Evolutionary conservation across 106 monocot genomes (phyloP), one percentile per base, ranked within the genome.

Genomic region (Phalaenopsis equestris): DNA sequence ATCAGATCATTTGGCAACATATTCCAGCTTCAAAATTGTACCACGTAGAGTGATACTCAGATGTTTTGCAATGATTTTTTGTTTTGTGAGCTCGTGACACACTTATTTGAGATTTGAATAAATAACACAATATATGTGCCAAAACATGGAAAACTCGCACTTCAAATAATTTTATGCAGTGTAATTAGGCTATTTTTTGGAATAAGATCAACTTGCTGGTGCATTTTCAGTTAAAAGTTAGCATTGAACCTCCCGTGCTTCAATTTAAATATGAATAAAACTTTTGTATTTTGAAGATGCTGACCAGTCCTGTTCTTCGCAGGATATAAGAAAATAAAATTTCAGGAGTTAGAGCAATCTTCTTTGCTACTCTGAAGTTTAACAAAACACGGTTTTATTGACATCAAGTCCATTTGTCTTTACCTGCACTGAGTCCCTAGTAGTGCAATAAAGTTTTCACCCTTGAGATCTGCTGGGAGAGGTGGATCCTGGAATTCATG

Each of bases 401-500:
- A 11, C 24, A 36, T 23, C 5, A 48, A 30, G 76, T 12, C 9
- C 14, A 78, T n/a, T 6, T 5, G 19, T 48, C 7, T 43, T 75
- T 84, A 98, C 98, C 92, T 94, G 88, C 45, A 84, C 58, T 87
- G 85, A 73, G 91, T 91, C 68, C 98, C 98, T 48, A 98, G 67
- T 55, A 98, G 79, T 46, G 90, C 86, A 83, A 79, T 73, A 77
- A 92, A 98, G 24, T 89, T 70, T 37, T 98, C 75, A 80, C 98
- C 98, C 78, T 81, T 89, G 21, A 94, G 87, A 75, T 94, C 92
- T 77, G 89, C 45, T 68, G 92, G 83, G 77, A 98, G 89, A 67
- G 90, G 84, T 81, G 90, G 88, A 81, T 98, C 90, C 98, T 98
- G 86, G 11, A 46, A 79, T 43, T 18, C 75, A 41, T 79, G 10